Evolutionary conservation across 1,284 basidiomycete species (phyloP), one percentile per base, ranked within the genome.

Genomic region (Sphaerobolus stellatus): DNA sequence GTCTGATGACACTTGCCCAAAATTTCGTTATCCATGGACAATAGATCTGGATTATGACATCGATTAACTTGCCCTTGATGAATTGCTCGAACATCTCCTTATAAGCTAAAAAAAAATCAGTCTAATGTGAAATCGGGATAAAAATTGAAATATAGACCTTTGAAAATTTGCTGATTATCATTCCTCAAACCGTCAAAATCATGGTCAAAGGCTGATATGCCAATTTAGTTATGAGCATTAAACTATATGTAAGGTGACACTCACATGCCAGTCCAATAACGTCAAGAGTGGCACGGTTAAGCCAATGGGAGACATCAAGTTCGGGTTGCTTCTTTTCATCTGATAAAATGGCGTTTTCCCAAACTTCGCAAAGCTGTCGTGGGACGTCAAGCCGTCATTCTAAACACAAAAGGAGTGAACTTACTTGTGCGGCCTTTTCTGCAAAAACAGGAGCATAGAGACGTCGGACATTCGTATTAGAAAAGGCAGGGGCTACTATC

Each of bases 151-250:
- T 82, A 86, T 69, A 90, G 92, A 0, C 88, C 88, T 41, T 71
- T 66, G 59, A 91, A 87, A 5, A 92, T 76, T 61, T 88, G 84
- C 57, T 91, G 88, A 2, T 81, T 75, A 62, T 89, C 86, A 53
- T 88, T 77, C 44, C 87, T 78, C 34, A 92, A 85, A 0, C 89
- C 84, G 56, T 88, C 83, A 69, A 92, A 91, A 50, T 82, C 72
- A 62, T 92, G 92, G 59, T 84, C 86, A 61, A 92, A 92, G 1
- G 87, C 89, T n/a, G n/a, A n/a, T n/a, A n/a, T n/a, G n/a, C n/a
- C n/a, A n/a, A n/a, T n/a, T n/a, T n/a, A n/a, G n/a, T n/a, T n/a
- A n/a, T n/a, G n/a, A n/a, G n/a, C n/a, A n/a, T n/a, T n/a, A n/a
- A n/a, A n/a, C n/a, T n/a, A n/a, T n/a, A n/a, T n/a, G n/a, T n/a